Evolutionary conservation across 164 flowering plant species (phyloP).

Genomic region (Protea cynaroides): DNA sequence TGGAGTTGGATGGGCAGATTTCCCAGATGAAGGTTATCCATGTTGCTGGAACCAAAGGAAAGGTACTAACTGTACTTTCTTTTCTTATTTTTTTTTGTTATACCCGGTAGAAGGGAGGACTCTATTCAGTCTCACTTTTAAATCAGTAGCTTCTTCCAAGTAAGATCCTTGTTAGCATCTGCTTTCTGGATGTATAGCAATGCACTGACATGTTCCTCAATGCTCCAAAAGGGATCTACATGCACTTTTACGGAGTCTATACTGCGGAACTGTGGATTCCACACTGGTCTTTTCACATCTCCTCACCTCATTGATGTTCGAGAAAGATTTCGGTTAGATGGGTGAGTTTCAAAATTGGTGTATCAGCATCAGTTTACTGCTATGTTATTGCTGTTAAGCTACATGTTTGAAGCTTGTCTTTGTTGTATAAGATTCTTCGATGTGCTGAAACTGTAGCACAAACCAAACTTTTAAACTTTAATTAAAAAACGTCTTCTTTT

Average conservation of each 20-base stretch:
- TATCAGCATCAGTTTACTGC: neutral
- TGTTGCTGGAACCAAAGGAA: conserved; percentile 98
- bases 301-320: conserved; percentile 97
- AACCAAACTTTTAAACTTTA: no score
- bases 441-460: no score
- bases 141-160: no score
- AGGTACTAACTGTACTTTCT: conserved; percentile 38
- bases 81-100: neutral
- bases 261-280: conserved; percentile 88
- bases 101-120: neutral
- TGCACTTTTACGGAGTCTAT: conserved; percentile 89
- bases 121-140: no score
- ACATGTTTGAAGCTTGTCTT: no score
- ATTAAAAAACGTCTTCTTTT: no score
- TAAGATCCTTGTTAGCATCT: neutral
- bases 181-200: neutral
- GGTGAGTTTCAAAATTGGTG: conserved; percentile 46
- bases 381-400: neutral
- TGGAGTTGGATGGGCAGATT: conserved; percentile 76
- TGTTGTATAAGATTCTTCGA: no score
- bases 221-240: conserved; percentile 76
- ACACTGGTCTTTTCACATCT: conserved; percentile 93
- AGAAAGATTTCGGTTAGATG: conserved; percentile 90
- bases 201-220: neutral
- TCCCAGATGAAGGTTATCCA: conserved; percentile 78